phyloP scores from a whole-genome alignment of 257 asterid genomes.

The Solanum bulbocastanum region DNA sequence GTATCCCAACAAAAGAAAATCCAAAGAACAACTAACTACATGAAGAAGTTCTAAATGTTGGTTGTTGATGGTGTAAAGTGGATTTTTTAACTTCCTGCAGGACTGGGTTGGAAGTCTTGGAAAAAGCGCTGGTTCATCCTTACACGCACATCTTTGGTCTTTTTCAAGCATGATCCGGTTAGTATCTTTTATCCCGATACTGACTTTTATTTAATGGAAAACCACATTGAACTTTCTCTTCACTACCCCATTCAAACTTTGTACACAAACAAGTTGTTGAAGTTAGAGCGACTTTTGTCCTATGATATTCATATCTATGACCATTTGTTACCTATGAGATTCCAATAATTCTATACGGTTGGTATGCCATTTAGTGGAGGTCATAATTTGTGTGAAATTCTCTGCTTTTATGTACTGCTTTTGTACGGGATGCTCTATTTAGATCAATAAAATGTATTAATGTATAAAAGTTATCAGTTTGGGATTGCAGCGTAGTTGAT shows the following conservation, averaged over 20 bases:
- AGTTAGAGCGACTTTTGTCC: neutral
- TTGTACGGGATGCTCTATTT: neutral
- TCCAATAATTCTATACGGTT: neutral
- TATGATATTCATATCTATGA: neutral
- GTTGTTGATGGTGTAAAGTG: neutral
- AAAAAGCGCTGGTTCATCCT: constrained; percentile 95
- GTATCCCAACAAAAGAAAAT: neutral
- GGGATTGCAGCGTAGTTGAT: neutral
- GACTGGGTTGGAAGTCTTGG: constrained; percentile 97
- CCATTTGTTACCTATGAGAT: neutral
- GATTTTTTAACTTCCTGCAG: constrained; percentile 24
- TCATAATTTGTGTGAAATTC: neutral
- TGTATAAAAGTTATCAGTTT: neutral
- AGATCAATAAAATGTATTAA: neutral
- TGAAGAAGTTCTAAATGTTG: neutral
- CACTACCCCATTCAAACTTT: neutral
- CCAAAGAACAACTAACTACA: neutral
- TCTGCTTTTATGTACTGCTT: neutral
- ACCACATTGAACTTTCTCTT: neutral
- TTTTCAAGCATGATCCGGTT: constrained; percentile 93
- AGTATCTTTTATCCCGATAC: constrained; percentile 20
- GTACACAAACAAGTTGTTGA: neutral
- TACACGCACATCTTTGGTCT: constrained; percentile 92
- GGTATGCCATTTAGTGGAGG: neutral
- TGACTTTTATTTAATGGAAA: neutral